A percentile compares a stretch with the other conserved stretches of the same genome.
These are phyloP conservation scores for Suillus placidus DNA, from an alignment of 768 basidiomycete genomes.

Conservation along the genomic window DNA sequence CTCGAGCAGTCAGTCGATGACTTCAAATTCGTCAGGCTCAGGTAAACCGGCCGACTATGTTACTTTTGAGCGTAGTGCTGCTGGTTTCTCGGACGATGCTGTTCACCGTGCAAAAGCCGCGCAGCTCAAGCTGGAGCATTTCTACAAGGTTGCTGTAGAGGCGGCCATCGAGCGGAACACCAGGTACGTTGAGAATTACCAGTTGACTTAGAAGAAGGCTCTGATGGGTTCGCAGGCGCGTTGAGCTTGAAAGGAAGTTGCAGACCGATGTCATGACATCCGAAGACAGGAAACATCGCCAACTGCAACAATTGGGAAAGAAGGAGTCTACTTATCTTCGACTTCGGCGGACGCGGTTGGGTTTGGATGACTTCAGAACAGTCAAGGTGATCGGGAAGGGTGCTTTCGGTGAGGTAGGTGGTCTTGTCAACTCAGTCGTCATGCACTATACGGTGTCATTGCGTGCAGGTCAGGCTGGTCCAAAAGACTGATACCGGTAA, in stretches of 20 bases:
- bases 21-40: slow-evolving; percentile 21
- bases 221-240: slow-evolving; percentile 56
- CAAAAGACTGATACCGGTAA: slow-evolving; percentile 97
- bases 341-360: slow-evolving; percentile 84
- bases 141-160: slow-evolving; percentile 96
- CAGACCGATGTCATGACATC: slow-evolving; percentile 68
- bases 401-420: slow-evolving; percentile 91
- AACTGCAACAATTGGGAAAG: slow-evolving; percentile 80
- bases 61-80: slow-evolving; percentile 83
- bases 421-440: slow-evolving; percentile 1
- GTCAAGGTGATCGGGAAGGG: slow-evolving; percentile 99
- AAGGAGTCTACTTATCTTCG: slow-evolving; percentile 90
- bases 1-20: slow-evolving; percentile 31
- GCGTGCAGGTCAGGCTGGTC: slow-evolving; percentile 75
- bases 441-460: slow-evolving; percentile 3
- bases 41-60: slow-evolving; percentile 73
- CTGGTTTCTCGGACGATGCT: slow-evolving; percentile 79
- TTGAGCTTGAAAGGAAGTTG: slow-evolving; percentile 82
- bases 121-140: slow-evolving; percentile 94
- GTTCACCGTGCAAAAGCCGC: slow-evolving; percentile 85
- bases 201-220: slow-evolving; percentile 3
- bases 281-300: slow-evolving; percentile 85
- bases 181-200: slow-evolving; percentile 52
- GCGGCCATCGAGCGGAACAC: slow-evolving; percentile 92
- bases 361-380: slow-evolving; percentile 90